Evolutionary conservation across 257 asterid genomes (phyloP).

Genomic region (Nicotiana attenuata): DNA sequence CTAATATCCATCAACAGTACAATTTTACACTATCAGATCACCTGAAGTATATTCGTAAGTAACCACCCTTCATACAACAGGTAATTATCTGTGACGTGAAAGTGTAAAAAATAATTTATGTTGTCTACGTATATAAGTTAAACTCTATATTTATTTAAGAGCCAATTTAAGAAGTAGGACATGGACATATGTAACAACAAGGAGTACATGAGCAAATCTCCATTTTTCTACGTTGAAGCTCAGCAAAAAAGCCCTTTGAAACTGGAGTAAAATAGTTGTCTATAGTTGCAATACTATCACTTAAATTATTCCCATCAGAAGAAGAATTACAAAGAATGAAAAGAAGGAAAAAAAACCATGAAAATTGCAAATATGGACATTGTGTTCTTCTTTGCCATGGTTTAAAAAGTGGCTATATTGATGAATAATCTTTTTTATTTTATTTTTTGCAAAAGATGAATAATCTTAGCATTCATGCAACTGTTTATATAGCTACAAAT

Average conservation of each 20-base stretch:
- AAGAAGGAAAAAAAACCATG: not conserved
- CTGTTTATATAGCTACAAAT: too few relatives aligned
- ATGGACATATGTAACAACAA: constrained; percentile 9
- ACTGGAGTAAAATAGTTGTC: constrained; percentile 12
- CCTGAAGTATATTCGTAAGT: not conserved
- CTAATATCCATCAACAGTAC: not conserved
- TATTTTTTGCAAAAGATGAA: too few relatives aligned
- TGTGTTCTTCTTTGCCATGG: not conserved
- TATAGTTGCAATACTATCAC: not conserved
- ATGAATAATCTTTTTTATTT: too few relatives aligned
- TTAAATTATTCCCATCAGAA: not conserved
- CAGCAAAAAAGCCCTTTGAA: not conserved
- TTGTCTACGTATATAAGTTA: not conserved
- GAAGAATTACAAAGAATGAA: not conserved
- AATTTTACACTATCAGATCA: not conserved
- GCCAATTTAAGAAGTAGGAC: not conserved
- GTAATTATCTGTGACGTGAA: not conserved
- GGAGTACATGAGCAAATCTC: not conserved
- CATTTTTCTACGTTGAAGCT: constrained; percentile 10
- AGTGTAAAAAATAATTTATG: too few relatives aligned
- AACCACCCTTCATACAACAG: not conserved
- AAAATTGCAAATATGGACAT: not conserved
- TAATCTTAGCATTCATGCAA: not conserved
- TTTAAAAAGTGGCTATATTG: not conserved
- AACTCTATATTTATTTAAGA: not conserved